Percentiles rank a stretch among this genome's conserved stretches.
phyloP scores from a whole-genome alignment of 495 filamentous ascomycete genomes.

The Penicillium manginii region DNA sequence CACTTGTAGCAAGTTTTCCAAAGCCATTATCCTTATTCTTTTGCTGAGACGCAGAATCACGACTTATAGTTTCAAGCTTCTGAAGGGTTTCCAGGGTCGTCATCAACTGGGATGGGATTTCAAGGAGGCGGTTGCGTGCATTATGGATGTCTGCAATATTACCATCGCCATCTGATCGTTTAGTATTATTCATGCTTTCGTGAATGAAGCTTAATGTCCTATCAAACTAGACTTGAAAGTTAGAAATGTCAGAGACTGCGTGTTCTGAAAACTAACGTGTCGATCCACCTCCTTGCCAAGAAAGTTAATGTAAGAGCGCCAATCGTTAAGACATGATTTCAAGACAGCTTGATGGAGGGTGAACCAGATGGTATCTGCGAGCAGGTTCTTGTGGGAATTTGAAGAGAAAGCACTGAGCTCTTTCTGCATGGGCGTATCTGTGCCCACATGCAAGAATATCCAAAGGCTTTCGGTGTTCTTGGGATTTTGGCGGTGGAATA shows the following conservation, averaged over 20 bases:
- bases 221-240: not conserved
- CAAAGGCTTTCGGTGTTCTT: conserved; percentile 16
- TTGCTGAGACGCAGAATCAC: conserved; percentile 1
- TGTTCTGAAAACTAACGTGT: conserved; percentile 1
- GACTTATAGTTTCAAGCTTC: conserved; percentile 14
- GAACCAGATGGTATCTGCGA: conserved; percentile 1
- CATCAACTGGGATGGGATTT: not conserved
- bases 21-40: conserved; percentile 1
- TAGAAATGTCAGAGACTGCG: not conserved
- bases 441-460: conserved; percentile 21
- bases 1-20: conserved; percentile 5
- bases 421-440: not conserved
- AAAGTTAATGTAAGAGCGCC: not conserved
- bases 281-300: conserved; percentile 3
- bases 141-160: conserved; percentile 6
- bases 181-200: not conserved
- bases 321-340: not conserved
- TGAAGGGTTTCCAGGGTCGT: conserved; percentile 15
- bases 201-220: not conserved
- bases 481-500: conserved; percentile 23
- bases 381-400: conserved; percentile 13
- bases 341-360: conserved; percentile 1
- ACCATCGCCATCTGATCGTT: not conserved
- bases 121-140: conserved; percentile 2
- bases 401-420: conserved; percentile 3